Base-by-base conservation (phyloP, 2,329 filamentous ascomycete species). In the Rhexocercosporidium sp. region DNA sequence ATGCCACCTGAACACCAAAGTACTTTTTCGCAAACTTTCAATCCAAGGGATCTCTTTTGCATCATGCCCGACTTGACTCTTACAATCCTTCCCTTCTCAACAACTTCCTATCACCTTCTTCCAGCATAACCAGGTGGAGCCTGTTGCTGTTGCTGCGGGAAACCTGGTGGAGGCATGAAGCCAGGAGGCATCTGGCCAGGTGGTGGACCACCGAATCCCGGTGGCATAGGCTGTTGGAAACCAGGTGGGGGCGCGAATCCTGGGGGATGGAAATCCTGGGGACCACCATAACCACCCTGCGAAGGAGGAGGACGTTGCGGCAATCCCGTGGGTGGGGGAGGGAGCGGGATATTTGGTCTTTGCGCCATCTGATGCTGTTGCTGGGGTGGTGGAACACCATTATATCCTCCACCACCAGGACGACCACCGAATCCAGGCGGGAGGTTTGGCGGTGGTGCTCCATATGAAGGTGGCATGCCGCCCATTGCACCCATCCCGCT, bases 231-330 rank as follows among this genome's bases (percentile, higher is more conserved):
- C 49, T 69, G 71, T 39, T 67, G 74, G 74, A 86, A 86, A 0
- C 83, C 84, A 29, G 78, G 77, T 29, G 85, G 84, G 12, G 82
- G 79, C 31, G 80, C 82, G 74, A 81, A 80, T 65, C 79, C 79
- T 67, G 75, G 73, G 37, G 77, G 77, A 65, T 82, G 79, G 73
- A 84, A 85, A 62, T 82, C 81, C 64, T 86, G 83, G 16, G 86
- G 89, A 11, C 90, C 90, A 49, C 90, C 90, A 75, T 91, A 92
- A 1, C 88, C 89, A 59, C 82, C 88, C 74, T 90, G 87, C 18
- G 84, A 88, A 20, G 89, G 88, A 3, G 91, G 91, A n/a, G 91
- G 91, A 46, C 90, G 82, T 66, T 90, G 88, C 46, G 91, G 90
- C 29, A 83, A 70, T 1, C 81, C 81, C 0, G 83, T 81, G 64